Evolutionary conservation across 2,329 filamentous ascomycete genomes (phyloP).

Genomic region (Whalleya microplaca): DNA sequence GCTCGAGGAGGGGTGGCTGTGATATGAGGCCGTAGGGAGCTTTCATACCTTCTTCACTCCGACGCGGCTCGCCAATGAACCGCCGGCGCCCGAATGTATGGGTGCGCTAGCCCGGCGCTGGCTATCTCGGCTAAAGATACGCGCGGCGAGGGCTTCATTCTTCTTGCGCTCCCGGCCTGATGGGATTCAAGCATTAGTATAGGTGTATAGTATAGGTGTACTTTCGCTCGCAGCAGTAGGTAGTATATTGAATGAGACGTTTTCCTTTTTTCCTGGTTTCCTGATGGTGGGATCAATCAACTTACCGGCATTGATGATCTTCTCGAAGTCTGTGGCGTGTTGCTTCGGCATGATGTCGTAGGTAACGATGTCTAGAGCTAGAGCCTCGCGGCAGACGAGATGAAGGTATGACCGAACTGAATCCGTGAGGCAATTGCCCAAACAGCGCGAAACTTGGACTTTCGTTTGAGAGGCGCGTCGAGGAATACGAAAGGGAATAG

Average conservation of each 20-base stretch:
- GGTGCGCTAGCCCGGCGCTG: slow-evolving; percentile 62
- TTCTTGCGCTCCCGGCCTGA: slow-evolving; percentile 70
- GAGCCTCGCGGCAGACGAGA: slow-evolving; percentile 6
- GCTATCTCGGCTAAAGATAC: slow-evolving; percentile 67
- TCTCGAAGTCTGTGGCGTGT: slow-evolving; percentile 54
- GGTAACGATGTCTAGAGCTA: not conserved
- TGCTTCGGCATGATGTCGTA: slow-evolving; percentile 44
- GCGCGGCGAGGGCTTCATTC: slow-evolving; percentile 71
- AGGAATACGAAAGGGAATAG: not conserved
- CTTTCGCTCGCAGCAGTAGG: not conserved
- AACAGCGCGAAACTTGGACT: no score
- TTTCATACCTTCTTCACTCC: slow-evolving; percentile 71
- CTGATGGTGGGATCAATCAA: not conserved
- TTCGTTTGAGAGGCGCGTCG: no score
- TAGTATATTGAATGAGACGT: not conserved
- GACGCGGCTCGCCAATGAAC: slow-evolving; percentile 71
- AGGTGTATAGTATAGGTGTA: not conserved
- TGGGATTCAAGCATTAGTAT: slow-evolving; percentile 5
- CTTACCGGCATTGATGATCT: slow-evolving; percentile 58
- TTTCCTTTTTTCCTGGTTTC: no score
- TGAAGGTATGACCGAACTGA: not conserved
- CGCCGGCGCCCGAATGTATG: slow-evolving; percentile 48
- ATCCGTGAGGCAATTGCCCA: not conserved
- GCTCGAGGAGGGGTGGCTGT: not conserved
- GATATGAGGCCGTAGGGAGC: not conserved